Evolutionary conservation across 106 monocot species (phyloP).

Genomic region (Dioscorea dumetorum): DNA sequence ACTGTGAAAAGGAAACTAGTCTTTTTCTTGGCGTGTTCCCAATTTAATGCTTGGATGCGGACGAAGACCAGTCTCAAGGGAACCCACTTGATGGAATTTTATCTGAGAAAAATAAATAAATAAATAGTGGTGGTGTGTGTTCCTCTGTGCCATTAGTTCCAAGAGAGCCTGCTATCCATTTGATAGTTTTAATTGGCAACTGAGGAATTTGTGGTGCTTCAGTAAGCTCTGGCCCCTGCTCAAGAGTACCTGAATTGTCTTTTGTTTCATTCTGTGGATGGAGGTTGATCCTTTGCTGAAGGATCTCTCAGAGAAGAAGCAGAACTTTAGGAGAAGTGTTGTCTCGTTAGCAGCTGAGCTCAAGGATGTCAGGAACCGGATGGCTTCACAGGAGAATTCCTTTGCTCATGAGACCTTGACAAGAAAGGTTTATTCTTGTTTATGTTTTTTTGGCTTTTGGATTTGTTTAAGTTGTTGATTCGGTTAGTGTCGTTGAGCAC

Average conservation of each 20-base stretch:
- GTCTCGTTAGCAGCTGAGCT: conserved; percentile 70
- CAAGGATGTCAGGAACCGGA: conserved; percentile 48
- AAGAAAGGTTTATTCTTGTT: conserved; percentile 43
- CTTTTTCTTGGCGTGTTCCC: too few relatives aligned
- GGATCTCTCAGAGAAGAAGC: conserved; percentile 85
- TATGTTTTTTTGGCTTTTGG: not conserved
- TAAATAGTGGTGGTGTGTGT: too few relatives aligned
- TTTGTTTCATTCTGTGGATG: not conserved
- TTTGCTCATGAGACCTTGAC: conserved; percentile 38
- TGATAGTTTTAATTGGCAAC: too few relatives aligned
- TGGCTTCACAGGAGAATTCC: conserved; percentile 54
- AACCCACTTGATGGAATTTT: too few relatives aligned
- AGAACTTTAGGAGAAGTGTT: conserved; percentile 58
- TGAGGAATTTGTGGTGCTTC: not conserved
- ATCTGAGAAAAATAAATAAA: too few relatives aligned
- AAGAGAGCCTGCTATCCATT: too few relatives aligned
- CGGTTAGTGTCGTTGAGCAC: not conserved
- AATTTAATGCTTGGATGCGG: too few relatives aligned
- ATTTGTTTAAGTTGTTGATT: not conserved
- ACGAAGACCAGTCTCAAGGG: too few relatives aligned
- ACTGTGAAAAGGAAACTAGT: too few relatives aligned
- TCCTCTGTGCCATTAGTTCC: too few relatives aligned
- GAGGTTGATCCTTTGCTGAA: conserved; percentile 80
- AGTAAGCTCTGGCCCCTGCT: not conserved
- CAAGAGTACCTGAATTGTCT: not conserved